Conservation (phyloP, 768 basidiomycete species). For the Phaeolepiota aurea region DNA sequence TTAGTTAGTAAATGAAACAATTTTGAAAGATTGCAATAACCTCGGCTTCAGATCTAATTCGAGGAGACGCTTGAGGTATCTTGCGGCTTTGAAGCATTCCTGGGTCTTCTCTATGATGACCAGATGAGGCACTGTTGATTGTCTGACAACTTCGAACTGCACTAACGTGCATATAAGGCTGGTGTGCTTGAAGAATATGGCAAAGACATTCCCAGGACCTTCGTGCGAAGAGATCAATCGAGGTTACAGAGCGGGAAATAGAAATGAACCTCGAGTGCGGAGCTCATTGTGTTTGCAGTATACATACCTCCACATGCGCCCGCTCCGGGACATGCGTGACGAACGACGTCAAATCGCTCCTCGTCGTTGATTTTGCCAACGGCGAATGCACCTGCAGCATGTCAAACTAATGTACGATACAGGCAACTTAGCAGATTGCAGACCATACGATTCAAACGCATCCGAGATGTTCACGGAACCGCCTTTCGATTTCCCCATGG, state of each 20-base stretch:
- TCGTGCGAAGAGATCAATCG: too few relatives aligned
- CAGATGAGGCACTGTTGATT: constrained; percentile 1
- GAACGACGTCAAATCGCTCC: constrained; percentile 77
- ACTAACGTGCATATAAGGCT: constrained; percentile 58
- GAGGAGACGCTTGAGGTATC: constrained; percentile 66
- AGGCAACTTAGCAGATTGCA: constrained; percentile 2
- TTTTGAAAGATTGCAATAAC: constrained; percentile 19
- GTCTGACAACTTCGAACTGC: too few relatives aligned
- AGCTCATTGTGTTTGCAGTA: constrained; percentile 88
- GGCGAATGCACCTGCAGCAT: constrained; percentile 54
- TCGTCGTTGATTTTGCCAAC: constrained; percentile 75
- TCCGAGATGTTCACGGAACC: constrained; percentile 80
- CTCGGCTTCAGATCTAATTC: constrained; percentile 78
- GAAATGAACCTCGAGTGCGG: constrained; percentile 50
- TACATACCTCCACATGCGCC: constrained; percentile 89
- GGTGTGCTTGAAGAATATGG: constrained; percentile 79
- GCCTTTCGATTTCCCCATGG: constrained; percentile 71
- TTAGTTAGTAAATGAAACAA: background rate
- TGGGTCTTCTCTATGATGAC: constrained; percentile 62
- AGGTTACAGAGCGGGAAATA: too few relatives aligned
- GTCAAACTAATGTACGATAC: too few relatives aligned
- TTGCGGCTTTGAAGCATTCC: constrained; percentile 74
- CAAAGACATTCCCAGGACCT: constrained; percentile 75
- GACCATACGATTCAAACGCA: constrained; percentile 80
- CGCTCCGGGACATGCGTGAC: constrained; percentile 77